Percentiles rank a stretch among this genome's conserved stretches.
These are phyloP conservation scores for Lenwebbia sp. DNA, from an alignment of 345 rosid genomes.

Conservation along the genomic window DNA sequence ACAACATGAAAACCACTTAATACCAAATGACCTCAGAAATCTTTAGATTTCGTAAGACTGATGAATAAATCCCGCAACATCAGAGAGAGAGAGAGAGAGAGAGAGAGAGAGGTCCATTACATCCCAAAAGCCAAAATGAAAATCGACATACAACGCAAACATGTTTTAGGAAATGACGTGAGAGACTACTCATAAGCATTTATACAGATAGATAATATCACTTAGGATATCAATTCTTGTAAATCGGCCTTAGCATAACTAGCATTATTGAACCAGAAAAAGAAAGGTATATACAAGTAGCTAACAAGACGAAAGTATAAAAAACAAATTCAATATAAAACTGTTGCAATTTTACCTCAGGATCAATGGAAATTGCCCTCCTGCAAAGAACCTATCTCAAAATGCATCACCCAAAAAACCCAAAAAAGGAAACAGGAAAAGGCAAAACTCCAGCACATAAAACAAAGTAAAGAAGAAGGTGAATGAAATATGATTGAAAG, in stretches of 20 bases:
- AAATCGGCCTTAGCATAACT: neutral
- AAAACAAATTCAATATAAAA: neutral
- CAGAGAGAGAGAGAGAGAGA: neutral
- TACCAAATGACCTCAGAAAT: neutral
- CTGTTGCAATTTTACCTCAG: neutral
- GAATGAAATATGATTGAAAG: neutral
- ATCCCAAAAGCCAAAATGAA: neutral
- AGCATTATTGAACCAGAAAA: neutral
- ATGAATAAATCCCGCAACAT: neutral
- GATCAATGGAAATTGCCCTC: neutral
- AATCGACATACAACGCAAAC: neutral
- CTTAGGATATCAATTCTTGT: neutral
- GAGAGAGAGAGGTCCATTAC: neutral
- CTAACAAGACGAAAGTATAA: neutral
- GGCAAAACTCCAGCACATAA: neutral
- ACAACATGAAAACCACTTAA: neutral
- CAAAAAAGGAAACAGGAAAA: neutral
- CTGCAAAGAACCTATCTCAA: neutral
- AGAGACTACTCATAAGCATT: neutral
- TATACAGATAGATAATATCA: neutral
- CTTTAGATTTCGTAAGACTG: neutral
- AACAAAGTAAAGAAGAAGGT: neutral
- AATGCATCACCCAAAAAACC: neutral
- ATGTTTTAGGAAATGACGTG: neutral
- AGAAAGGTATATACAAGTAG: neutral